Evolutionary conservation across 1,139 yeast species (phyloP), one percentile per base, ranked within the genome.

Genomic region (Taiozyma sp.): DNA sequence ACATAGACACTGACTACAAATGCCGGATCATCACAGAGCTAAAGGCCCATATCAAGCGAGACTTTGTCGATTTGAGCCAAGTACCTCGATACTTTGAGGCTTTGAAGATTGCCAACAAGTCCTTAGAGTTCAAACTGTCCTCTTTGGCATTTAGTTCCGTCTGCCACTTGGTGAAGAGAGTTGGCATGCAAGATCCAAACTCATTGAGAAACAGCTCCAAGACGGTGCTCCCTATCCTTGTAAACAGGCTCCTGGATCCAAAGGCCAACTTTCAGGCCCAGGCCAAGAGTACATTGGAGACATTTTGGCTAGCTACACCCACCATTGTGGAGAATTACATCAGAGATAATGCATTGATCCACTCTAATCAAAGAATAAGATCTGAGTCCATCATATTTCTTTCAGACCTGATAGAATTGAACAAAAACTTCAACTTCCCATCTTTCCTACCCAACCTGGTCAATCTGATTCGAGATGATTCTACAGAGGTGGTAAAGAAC

Each of bases 91-190:
- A 85, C 66, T 77, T 86, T 55, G 82, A 80, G 49, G 78, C 87
- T 0, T 69, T 87, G 44, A 68, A 77, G 14, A 59, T 71, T 10
- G 83, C 81, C 2, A 71, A 74, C 43, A 72, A 74, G 51, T 68
- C 75, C 1, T 62, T 67, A 4, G 78, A 75, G 46, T 54, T 68
- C 29, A 70, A 74, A n/a, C 71, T 83, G 27, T 72, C 73, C 54
- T 62, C 75, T 0, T 61, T 73, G 41, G 78, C 87, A 2, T 87
- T 88, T 64, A 81, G 89, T 14, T 78, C 90, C 12, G 67, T 87
- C 12, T 86, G 92, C 54, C 93, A 90, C 63, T 70, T 90, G 46
- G 80, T 88, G 30, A 88, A 87, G 60, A 74, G 97, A 22, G 82
- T 88, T 2, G 81, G 87, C 48, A 81, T 84, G 67, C 97, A 89